Evolutionary conservation across 352 stramenopile species (phyloP), one percentile per base, ranked within the genome.

Genomic region (Salisapilia sapeloensis): DNA sequence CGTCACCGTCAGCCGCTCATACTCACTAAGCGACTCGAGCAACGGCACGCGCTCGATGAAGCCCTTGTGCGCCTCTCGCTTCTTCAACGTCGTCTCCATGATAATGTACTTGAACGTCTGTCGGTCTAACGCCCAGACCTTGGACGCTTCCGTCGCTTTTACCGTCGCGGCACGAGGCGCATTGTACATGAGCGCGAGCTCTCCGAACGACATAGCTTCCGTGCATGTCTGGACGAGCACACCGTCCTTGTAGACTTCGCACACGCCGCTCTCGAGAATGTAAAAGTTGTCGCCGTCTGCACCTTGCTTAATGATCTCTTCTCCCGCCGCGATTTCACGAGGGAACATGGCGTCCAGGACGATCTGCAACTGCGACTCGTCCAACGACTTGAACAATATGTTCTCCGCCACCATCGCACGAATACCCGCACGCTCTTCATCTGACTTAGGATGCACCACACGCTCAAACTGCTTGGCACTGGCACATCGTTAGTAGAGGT

Each of bases 101-200:
- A 92, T 86, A 41, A 90, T 90, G 50, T 83, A 87, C 56, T 92
- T 92, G 55, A 92, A 92, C 15, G 72, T 89, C 52, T 85, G 67
- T 26, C 74, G 72, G 48, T 92, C 77, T 18, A 92, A 65, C 29
- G 71, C 77, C 92, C 92, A 97, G 0, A 93, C 65, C 38, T 95
- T 95, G 31, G 82, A 96, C 35, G 74, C 50, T 41, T 84, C 60
- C 17, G 79, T 69, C 4, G 86, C 86, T 45, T 94, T 90, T 31
- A 95, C 94, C 9, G 92, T 97, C 16, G 93, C 94, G 16, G 92
- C 87, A 35, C 93, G 86, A 4, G 93, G 93, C 12, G 80, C 89
- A 41, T 96, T 96, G 65, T 98, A 98, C 81, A 98, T 93, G 16
- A 99, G 67, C 8, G 92, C 92, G 19, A 98, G 56, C 45, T 99